Evolutionary conservation across 2,329 filamentous ascomycete genomes (phyloP).

Genomic region (Geosmithia morbida): DNA sequence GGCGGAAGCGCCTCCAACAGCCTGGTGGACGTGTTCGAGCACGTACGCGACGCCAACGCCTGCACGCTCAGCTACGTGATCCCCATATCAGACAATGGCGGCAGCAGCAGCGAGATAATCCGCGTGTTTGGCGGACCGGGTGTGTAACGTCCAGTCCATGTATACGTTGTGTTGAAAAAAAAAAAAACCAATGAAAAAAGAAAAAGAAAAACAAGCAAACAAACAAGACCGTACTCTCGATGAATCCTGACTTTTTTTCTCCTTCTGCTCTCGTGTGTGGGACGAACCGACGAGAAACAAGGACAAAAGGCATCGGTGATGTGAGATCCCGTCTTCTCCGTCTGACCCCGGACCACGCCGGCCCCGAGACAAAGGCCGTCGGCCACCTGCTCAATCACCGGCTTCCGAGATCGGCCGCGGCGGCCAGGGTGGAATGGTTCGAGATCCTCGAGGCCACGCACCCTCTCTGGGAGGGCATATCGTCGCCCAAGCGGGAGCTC

Average conservation of each 20-base stretch:
- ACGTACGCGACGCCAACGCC: constrained; percentile 46
- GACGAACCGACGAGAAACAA: too few species aligned
- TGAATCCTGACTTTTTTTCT: not conserved
- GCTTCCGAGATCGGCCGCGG: constrained; percentile 47
- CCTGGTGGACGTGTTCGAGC: constrained; percentile 78
- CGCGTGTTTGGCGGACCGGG: constrained; percentile 90
- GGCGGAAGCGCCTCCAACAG: constrained; percentile 91
- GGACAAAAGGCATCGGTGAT: constrained; percentile 39
- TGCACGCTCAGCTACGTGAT: constrained; percentile 74
- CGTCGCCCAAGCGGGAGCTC: constrained; percentile 59
- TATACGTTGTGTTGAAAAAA: not conserved
- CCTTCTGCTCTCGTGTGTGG: too few species aligned
- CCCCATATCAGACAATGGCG: constrained; percentile 91
- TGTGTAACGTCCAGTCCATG: constrained; percentile 15
- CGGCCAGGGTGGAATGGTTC: constrained; percentile 73
- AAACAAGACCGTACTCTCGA: too few species aligned
- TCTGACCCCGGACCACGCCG: constrained; percentile 56
- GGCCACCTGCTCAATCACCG: constrained; percentile 80
- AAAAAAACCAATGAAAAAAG: not conserved
- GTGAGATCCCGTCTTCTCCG: constrained; percentile 58
- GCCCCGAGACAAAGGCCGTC: constrained; percentile 57
- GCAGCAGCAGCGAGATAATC: constrained; percentile 85
- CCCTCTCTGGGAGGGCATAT: constrained; percentile 56
- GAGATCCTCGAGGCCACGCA: constrained; percentile 78
- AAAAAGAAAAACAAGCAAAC: not conserved